A percentile compares a stretch with the other conserved stretches of the same genome.
phyloP scores from a whole-genome alignment of 257 asterid species.

The Eucommia ulmoides region DNA sequence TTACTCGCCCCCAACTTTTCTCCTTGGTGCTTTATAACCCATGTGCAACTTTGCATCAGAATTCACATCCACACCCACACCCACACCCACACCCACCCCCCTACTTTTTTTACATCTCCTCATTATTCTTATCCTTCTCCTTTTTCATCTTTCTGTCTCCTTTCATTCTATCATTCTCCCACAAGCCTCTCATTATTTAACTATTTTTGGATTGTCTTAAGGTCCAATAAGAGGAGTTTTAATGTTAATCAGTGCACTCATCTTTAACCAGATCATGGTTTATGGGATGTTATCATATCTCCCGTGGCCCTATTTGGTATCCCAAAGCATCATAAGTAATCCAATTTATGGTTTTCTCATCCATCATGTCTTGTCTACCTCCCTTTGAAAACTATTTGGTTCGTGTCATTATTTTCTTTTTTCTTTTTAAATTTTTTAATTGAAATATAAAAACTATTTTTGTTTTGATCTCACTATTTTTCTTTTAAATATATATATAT shows the following conservation, averaged over 20 bases:
- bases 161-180: background rate
- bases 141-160: background rate
- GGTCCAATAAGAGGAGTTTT: background rate
- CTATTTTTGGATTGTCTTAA: background rate
- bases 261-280: background rate
- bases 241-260: background rate
- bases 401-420: too few species aligned
- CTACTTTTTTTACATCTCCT: background rate
- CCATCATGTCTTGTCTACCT: background rate
- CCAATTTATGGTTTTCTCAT: too few species aligned
- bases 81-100: background rate
- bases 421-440: too few species aligned
- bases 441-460: too few species aligned
- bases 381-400: too few species aligned
- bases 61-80: background rate
- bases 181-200: background rate
- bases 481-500: too few species aligned
- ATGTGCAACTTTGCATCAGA: background rate
- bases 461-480: too few species aligned
- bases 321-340: background rate
- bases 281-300: background rate
- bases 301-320: background rate
- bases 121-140: background rate
- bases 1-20: too few species aligned
- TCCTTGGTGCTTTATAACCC: background rate